These are phyloP conservation scores for Sporothrix variecibatus DNA, from an alignment of 2,329 filamentous ascomycete genomes.

Conservation along the genomic window DNA sequence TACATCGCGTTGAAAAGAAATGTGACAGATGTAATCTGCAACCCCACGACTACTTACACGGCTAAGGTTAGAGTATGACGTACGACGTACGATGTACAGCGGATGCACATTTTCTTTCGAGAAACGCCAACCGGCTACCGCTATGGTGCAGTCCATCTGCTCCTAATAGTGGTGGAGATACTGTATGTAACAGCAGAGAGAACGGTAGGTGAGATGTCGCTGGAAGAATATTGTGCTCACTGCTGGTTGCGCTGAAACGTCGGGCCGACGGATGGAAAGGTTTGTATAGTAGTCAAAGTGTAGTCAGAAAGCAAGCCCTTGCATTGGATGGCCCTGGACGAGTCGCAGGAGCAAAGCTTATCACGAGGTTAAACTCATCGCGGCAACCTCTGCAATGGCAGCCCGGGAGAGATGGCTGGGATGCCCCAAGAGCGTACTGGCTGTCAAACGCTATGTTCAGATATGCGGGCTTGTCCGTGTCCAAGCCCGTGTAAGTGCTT, in stretches of 20 bases:
- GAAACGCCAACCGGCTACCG: neutral
- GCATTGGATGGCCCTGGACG: conserved; percentile 6
- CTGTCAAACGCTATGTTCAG: neutral
- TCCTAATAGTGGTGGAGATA: neutral
- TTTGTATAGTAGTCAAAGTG: neutral
- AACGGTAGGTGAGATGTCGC: neutral
- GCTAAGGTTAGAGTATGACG: neutral
- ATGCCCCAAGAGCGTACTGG: neutral
- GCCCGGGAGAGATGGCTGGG: neutral
- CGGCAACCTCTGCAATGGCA: neutral
- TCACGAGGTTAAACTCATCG: neutral
- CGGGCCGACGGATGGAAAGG: neutral
- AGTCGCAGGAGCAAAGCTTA: conserved; percentile 6
- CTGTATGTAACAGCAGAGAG: neutral
- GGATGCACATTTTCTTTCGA: neutral
- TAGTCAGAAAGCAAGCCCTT: neutral
- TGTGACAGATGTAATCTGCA: neutral
- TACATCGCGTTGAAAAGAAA: neutral
- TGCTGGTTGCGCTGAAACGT: neutral
- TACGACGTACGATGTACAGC: neutral
- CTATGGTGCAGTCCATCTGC: neutral
- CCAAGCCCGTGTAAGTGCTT: neutral
- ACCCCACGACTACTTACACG: neutral
- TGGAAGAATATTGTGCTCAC: neutral
- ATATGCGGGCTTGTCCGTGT: neutral